Evolutionary conservation across 2,329 filamentous ascomycete species (phyloP), one percentile per base, ranked within the genome.

Genomic region (Arthroderma sp.): DNA sequence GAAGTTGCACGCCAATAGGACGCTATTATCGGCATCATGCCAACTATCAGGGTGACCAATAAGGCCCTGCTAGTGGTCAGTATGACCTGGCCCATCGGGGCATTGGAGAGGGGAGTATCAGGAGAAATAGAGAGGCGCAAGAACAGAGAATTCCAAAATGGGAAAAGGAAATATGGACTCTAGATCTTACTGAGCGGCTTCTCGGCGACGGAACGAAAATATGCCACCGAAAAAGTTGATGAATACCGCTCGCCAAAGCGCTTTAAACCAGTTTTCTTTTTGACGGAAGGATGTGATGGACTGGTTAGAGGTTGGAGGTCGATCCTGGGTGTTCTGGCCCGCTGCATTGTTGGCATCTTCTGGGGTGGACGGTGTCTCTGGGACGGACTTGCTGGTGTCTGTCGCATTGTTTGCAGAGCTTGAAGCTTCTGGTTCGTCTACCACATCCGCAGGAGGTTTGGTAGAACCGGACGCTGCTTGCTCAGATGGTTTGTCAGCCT

Each of bases 211-310:
- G 28, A 59, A 57, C 27, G 60, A 53, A 52, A 66, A 66, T 29
- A 66, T 50, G 29, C 58, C 56, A 31, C 63, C 63, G 48, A 66
- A 61, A 53, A 67, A 62, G 49, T 57, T 60, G 40, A 56, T 55
- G 55, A 66, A 66, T 38, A 67, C 58, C 34, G 62, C 58, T 41
- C 62, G 63, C 51, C 64, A 56, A 47, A 67, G 54, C 42, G 57
- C 57, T 51, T 60, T 64, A 53, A 67, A 58, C 59, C 64, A 67
- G 51, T 58, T 63, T 42, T 65, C 60, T 44, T 56, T 53, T 54
- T 60, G 58, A 15, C 47, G 43, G 47, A 65, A 49, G 48, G 64
- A 64, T 43, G 58, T 58, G 42, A 64, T 56, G 51, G 64, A 66
- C 53, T 58, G 61, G 47, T 61, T 63, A 1, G 47, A 45, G 4